Evolutionary conservation across 2,329 filamentous ascomycete species (phyloP).

Genomic region (Pseudogymnoascus sp.): DNA sequence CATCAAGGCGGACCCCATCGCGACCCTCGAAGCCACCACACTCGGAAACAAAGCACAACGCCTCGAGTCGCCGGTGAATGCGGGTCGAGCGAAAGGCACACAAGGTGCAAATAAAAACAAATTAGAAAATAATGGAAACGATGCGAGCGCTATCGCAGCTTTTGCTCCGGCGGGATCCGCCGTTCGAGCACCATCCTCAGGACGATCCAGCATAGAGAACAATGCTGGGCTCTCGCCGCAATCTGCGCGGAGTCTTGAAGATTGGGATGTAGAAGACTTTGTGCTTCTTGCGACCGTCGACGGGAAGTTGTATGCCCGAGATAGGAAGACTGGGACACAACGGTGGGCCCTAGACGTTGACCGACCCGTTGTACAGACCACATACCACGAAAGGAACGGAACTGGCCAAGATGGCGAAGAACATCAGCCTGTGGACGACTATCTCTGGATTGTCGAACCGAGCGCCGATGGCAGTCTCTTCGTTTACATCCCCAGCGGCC

Average conservation of each 20-base stretch:
- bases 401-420: conserved; percentile 48
- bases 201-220: conserved; percentile 49
- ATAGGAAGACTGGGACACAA: conserved; percentile 74
- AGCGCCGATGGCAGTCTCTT: conserved; percentile 80
- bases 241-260: conserved; percentile 87
- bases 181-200: conserved; percentile 86
- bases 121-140: conserved; percentile 36
- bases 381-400: conserved; percentile 65
- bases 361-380: conserved; percentile 83
- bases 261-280: conserved; percentile 99
- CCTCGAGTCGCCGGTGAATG: conserved; percentile 25
- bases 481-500: conserved; percentile 64
- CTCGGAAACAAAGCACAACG: conserved; percentile 23
- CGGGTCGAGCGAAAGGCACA: conserved; percentile 25
- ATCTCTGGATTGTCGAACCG: conserved; percentile 92
- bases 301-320: conserved; percentile 86
- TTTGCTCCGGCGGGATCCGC: conserved; percentile 92
- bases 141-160: conserved; percentile 96
- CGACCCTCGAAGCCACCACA: conserved; percentile 24
- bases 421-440: conserved; percentile 61
- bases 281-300: conserved; percentile 99
- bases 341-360: conserved; percentile 81
- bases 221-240: conserved; percentile 64
- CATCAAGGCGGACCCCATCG: conserved; percentile 19
- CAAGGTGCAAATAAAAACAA: conserved; percentile 22